These are phyloP conservation scores for Fraxinus sp. DNA, from an alignment of 305 asterid species.

Conservation along the genomic window DNA sequence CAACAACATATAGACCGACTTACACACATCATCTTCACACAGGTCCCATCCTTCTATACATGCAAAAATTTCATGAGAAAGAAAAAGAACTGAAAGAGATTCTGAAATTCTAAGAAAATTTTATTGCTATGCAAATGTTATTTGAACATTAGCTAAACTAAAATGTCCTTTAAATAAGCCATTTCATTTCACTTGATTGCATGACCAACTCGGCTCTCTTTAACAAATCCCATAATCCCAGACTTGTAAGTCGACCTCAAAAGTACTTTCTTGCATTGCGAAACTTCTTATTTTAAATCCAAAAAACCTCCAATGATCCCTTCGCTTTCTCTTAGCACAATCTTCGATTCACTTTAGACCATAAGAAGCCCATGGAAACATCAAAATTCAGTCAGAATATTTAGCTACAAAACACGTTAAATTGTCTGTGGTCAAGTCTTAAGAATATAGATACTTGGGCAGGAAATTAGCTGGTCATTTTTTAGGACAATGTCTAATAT, in stretches of 20 bases:
- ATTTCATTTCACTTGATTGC: not conserved
- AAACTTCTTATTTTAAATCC: not conserved
- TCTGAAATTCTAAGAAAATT: not conserved
- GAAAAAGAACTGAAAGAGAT: conserved; percentile 3
- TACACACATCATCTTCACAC: conserved; percentile 66
- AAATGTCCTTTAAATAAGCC: not conserved
- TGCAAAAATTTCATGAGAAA: not conserved
- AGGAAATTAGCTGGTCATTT: not conserved
- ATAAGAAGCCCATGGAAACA: not conserved
- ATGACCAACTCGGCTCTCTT: not conserved
- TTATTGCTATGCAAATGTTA: not conserved
- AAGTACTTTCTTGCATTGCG: not conserved
- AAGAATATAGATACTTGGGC: not conserved
- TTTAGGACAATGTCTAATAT: not conserved
- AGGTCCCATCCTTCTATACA: conserved; percentile 48
- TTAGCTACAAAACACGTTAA: not conserved
- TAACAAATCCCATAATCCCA: not conserved
- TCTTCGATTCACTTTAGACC: not conserved
- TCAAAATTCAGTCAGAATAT: not conserved
- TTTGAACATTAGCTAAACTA: not conserved
- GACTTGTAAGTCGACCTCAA: not conserved
- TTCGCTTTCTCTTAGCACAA: not conserved
- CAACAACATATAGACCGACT: no score
- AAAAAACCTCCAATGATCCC: not conserved
- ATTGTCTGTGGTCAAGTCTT: not conserved